Percentiles rank a stretch among this genome's conserved stretches.
These are phyloP conservation scores for Starmera amethionina DNA, from an alignment of 805 yeast species.

Conservation along the genomic window DNA sequence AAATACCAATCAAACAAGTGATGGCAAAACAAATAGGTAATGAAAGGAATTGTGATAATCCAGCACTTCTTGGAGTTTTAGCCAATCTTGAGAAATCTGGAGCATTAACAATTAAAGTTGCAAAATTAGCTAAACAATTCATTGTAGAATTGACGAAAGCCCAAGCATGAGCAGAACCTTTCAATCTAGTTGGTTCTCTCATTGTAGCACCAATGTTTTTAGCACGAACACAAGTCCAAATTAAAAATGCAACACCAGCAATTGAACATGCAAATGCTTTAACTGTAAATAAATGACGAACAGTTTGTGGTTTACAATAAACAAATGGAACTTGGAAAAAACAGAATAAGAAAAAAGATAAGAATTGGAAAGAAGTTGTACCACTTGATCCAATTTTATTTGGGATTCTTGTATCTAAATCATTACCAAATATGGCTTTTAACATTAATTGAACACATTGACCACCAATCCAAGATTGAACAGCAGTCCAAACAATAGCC, in stretches of 20 bases:
- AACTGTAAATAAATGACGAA: conserved; percentile 75
- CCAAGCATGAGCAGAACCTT: conserved; percentile 67
- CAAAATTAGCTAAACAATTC: conserved; percentile 80
- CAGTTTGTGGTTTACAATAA: conserved; percentile 72
- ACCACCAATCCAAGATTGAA: conserved; percentile 79
- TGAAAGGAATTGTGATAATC: conserved; percentile 51
- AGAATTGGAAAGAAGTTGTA: conserved; percentile 62
- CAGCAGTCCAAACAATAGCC: conserved; percentile 84
- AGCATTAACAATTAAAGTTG: conserved; percentile 79
- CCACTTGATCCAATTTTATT: conserved; percentile 50
- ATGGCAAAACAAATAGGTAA: conserved; percentile 72
- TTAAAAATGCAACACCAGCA: conserved; percentile 74
- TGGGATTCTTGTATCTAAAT: conserved; percentile 52
- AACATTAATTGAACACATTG: conserved; percentile 74
- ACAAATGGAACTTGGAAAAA: conserved; percentile 68
- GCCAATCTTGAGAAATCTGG: conserved; percentile 89
- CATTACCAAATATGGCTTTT: conserved; percentile 61
- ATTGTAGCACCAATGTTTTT: conserved; percentile 71
- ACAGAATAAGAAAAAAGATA: conserved; percentile 79
- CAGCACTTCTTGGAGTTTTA: conserved; percentile 38
- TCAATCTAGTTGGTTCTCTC: conserved; percentile 39
- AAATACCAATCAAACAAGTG: conserved; percentile 77
- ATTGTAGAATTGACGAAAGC: conserved; percentile 68
- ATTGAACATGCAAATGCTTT: conserved; percentile 73
- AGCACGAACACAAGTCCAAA: conserved; percentile 79